Evolutionary conservation across 192 early-diverging fungal genomes (phyloP), one percentile per base, ranked within the genome.

Genomic region (Coemansia sp.): DNA sequence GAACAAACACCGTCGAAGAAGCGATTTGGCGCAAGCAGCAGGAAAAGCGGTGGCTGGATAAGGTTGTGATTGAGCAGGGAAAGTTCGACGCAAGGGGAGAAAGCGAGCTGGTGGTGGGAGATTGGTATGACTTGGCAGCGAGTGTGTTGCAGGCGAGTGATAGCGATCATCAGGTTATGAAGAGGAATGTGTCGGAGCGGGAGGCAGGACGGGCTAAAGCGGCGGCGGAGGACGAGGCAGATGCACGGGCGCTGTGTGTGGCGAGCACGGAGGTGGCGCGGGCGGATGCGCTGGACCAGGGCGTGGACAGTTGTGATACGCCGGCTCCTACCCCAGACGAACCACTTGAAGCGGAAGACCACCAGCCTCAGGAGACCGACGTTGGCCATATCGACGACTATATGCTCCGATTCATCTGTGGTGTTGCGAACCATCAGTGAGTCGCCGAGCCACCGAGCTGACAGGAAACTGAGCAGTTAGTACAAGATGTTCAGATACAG

Each of bases 31-130:
- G 74, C 82, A 90, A 57, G 97, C 97, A n/a, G 92, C 94, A 19
- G 94, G 98, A 97, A 74, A 98, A 99, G 72, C 82, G 97, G 50
- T 84, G 94, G 17, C 82, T 99, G n/a, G 97, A 99, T 68, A 93
- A 98, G 76, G 83, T 99, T 51, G 97, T 98, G 11, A 98, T 98
- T 74, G 95, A 99, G 78, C 97, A 98, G 68, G 96, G 96, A 6
- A 86, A 90, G 20, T 74, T 90, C 97, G 69, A 97, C 94, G 10
- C 97, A 98, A 70, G 91, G 97, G 89, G 94, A 95, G 42, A 83
- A 85, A 48, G 36, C 12, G 36, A 64, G 10, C 34, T 79, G 50
- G 55, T 49, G 5, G 67, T 66, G 1, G 56, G 71, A 7, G 76
- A 79, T 64, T 79, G 76, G 76, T 79, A 79, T 17, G 70, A 72